A percentile compares a stretch with the other conserved stretches of the same genome.
Evolutionary conservation across 768 basidiomycete species (phyloP).

Genomic region (Favolaschia claudopus): DNA sequence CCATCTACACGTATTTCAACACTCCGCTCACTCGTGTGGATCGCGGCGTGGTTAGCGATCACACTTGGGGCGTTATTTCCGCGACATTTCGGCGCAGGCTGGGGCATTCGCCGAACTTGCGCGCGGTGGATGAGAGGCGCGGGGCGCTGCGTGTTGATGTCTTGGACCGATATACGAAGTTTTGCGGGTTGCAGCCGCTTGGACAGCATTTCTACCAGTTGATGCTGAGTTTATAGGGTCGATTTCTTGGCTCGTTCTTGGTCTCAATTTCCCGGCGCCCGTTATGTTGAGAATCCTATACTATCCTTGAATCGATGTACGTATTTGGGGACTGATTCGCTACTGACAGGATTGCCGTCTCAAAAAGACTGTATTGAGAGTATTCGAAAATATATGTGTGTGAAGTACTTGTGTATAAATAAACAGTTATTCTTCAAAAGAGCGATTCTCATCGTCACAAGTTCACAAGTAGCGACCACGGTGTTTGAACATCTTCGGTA

Average conservation of each 20-base stretch:
- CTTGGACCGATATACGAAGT: background rate
- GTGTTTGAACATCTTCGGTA: no score
- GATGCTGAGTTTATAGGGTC: background rate
- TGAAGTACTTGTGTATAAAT: no score
- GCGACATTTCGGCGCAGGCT: background rate
- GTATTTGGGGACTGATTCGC: no score
- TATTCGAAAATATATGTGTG: no score
- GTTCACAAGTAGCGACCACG: no score
- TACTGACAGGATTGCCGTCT: no score
- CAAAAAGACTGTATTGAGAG: no score
- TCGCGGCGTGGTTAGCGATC: background rate
- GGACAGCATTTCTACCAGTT: background rate
- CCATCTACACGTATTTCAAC: constrained; percentile 45
- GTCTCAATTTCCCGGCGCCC: no score
- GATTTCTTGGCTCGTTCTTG: background rate
- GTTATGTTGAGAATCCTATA: no score
- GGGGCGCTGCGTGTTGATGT: constrained; percentile 14
- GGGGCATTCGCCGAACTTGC: background rate
- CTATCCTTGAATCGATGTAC: no score
- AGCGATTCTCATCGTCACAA: no score
- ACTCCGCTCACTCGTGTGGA: constrained; percentile 30
- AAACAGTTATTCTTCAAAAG: no score
- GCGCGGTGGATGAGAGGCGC: background rate
- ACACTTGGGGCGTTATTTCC: background rate
- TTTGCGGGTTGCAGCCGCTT: background rate